Percentiles rank a stretch among this genome's conserved stretches.
phyloP scores from a whole-genome alignment of 768 basidiomycete genomes.

The Pleurotus giganteus region DNA sequence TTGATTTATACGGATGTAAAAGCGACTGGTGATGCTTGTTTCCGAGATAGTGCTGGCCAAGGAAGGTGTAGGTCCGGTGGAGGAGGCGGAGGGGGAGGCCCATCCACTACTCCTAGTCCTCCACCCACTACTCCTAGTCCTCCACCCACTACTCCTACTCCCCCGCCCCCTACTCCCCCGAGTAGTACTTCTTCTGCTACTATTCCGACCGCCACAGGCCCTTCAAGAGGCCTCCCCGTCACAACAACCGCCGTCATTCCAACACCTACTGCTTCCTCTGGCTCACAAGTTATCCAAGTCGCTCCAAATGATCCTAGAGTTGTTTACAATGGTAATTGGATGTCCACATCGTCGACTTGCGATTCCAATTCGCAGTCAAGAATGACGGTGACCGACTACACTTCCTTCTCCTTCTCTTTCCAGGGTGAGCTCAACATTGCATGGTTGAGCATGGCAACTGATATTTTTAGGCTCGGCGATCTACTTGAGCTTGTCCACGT shows the following conservation, averaged over 20 bases:
- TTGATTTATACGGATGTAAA: not conserved
- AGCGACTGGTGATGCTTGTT: slow-evolving; percentile 6
- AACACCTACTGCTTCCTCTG: not conserved
- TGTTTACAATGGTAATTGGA: not conserved
- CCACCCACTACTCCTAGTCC: not conserved
- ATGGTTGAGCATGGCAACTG: not conserved
- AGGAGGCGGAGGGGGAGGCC: not conserved
- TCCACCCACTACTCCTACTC: not conserved
- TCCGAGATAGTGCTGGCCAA: not conserved
- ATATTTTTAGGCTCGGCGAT: not conserved
- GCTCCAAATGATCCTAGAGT: not conserved
- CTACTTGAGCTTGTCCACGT: not conserved
- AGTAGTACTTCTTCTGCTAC: not conserved
- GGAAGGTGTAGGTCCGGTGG: not conserved
- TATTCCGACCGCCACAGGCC: not conserved
- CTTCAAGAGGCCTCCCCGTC: not conserved
- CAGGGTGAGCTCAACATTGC: not conserved
- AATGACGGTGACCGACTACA: not conserved
- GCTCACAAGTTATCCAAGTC: not conserved
- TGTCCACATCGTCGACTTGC: not conserved
- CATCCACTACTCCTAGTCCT: not conserved
- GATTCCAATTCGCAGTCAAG: not conserved
- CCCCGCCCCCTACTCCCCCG: not conserved
- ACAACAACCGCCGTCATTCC: slow-evolving; percentile 1
- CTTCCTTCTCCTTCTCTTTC: not conserved